Base-by-base conservation (phyloP, 768 basidiomycete species). In the Rhodocollybia butyracea region DNA sequence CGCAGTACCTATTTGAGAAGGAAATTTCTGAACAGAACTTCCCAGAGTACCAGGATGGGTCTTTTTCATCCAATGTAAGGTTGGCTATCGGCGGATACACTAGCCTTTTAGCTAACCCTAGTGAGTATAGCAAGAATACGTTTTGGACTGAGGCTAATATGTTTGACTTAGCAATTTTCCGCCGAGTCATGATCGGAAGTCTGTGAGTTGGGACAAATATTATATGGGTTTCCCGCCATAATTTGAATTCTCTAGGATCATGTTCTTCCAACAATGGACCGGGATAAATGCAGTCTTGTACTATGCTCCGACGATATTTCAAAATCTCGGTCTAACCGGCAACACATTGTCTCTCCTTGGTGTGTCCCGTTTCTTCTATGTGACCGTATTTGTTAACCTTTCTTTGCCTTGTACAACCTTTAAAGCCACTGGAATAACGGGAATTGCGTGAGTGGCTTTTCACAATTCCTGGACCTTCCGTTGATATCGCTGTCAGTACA, bases 191-290 rank as follows among this genome's bases (percentile, higher is more conserved):
- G 26, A 76, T 88, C 43, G 85, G 84, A 24, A 79, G 83, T 43
- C 64, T 84, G 76, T 79, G 55, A 62, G 76, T 66, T 13, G 46
- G 39, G 36, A 12, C 21, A 36, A 40, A 43, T 34, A 19, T 19
- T 32, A 22, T 3, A 24, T 22, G 15, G 8, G 34, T 22, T 27
- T n/a, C 12, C 27, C 26, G 26, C 27, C 5, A 27, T 26, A 50
- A 36, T 12, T 17, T 50, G 3, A 36, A 5, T 24, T 42, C 22
- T 45, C 4, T 51, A 81, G 81, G 58, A 83, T 74, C 39, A 92
- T 86, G 88, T 86, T 85, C 73, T 90, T 88, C 76, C 89, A 90
- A 65, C 88, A 90, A 69, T 90, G 88, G 87, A 89, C 87, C 66
- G 89, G 88, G 58, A 77, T 88, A 62, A 88, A 89, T 60, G 85